Evolutionary conservation across 1,139 yeast genomes (phyloP).

Genomic region (Yamadazyma blattariae): DNA sequence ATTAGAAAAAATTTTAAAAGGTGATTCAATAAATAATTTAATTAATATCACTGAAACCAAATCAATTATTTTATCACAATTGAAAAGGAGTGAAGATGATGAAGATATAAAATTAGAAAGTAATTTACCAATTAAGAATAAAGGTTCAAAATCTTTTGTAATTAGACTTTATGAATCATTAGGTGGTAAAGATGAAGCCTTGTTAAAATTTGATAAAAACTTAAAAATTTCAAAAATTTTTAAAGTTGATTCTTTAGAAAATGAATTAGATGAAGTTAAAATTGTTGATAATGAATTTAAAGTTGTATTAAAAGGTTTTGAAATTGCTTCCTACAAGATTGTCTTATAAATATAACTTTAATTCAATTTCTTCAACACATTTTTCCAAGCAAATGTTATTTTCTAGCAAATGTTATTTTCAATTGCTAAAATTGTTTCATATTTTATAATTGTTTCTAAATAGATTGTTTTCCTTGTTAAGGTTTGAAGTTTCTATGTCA

Average conservation of each 20-base stretch:
- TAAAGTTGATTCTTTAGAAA: constrained; percentile 73
- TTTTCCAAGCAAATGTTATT: too few relatives aligned
- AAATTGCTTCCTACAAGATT: constrained; percentile 64
- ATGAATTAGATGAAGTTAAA: constrained; percentile 36
- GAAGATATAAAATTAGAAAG: constrained; percentile 42
- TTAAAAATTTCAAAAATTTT: constrained; percentile 47
- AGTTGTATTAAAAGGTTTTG: constrained; percentile 69
- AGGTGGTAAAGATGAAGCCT: constrained; percentile 68
- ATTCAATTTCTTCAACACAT: too few relatives aligned
- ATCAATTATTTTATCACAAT: constrained; percentile 62
- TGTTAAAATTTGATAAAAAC: constrained; percentile 22
- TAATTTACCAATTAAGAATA: constrained; percentile 34
- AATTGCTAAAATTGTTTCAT: too few relatives aligned
- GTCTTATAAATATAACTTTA: constrained; percentile 23
- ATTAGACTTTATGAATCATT: constrained; percentile 80
- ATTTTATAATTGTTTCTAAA: too few relatives aligned
- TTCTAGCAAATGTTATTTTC: too few relatives aligned
- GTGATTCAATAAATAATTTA: constrained; percentile 11
- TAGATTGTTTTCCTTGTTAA: too few relatives aligned
- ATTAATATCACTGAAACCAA: constrained; percentile 41
- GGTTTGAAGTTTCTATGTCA: too few relatives aligned
- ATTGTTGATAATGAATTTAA: constrained; percentile 28
- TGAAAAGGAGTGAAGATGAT: constrained; percentile 90
- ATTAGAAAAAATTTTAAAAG: constrained; percentile 17
- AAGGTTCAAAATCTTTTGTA: constrained; percentile 53